These are phyloP conservation scores for Hibiscus mutabilis DNA, from an alignment of 345 rosid genomes.

Conservation along the genomic window DNA sequence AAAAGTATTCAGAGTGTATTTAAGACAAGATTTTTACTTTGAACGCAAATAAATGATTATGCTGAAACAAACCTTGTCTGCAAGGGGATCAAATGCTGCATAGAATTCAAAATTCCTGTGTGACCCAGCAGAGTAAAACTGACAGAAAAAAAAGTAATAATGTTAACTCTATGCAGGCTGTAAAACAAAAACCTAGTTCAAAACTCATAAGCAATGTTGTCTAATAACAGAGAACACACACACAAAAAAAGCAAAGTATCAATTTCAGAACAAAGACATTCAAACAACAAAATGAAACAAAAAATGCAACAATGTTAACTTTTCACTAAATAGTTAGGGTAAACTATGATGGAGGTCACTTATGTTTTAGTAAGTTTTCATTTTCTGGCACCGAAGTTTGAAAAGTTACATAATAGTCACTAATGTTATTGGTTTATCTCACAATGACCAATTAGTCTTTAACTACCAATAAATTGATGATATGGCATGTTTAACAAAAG, in stretches of 20 bases:
- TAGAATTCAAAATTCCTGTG: conserved; percentile 96
- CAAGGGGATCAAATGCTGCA: conserved; percentile 96
- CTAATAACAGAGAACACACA: not conserved
- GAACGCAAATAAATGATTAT: not conserved
- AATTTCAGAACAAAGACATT: not conserved
- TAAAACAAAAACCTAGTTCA: not conserved
- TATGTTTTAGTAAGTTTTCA: too few relatives aligned
- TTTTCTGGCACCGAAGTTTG: too few relatives aligned
- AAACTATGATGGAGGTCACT: too few relatives aligned
- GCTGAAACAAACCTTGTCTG: conserved; percentile 66
- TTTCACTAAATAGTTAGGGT: not conserved
- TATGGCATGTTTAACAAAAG: too few relatives aligned
- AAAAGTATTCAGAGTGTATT: too few relatives aligned
- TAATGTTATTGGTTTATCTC: too few relatives aligned
- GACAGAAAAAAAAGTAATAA: conserved; percentile 15
- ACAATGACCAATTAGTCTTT: too few relatives aligned
- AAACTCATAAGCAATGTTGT: not conserved
- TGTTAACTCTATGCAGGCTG: not conserved
- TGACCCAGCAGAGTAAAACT: conserved; percentile 97
- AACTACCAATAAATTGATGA: too few relatives aligned
- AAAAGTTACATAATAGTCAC: too few relatives aligned
- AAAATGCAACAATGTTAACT: not conserved
- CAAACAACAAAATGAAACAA: conserved; percentile 3
- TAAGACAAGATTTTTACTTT: not conserved
- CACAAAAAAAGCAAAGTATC: not conserved